Evolutionary conservation across 176 grass and related monocot species (phyloP).

Genomic region (Aegilops speltoides): DNA sequence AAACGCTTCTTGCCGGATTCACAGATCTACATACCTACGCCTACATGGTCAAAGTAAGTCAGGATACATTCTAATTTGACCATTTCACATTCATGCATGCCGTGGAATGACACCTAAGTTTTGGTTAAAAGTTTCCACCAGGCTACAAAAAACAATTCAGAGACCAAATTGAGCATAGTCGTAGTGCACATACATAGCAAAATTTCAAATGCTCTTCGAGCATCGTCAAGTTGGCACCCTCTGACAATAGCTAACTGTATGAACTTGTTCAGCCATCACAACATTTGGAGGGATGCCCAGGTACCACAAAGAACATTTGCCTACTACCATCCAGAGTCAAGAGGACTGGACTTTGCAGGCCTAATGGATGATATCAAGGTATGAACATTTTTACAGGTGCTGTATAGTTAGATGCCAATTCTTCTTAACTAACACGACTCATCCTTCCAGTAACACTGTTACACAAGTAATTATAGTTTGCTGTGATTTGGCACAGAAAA

Average conservation of each 20-base stretch:
- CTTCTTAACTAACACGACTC: neutral
- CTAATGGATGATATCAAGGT: conserved; percentile 95
- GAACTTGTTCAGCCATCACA: conserved; percentile 26
- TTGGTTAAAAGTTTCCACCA: neutral
- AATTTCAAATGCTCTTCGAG: neutral
- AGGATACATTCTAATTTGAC: neutral
- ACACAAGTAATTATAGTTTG: neutral
- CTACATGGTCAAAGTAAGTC: conserved; percentile 94
- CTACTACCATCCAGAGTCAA: conserved; percentile 80
- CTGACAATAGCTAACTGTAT: neutral
- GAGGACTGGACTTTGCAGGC: conserved; percentile 78
- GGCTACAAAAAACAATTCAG: neutral
- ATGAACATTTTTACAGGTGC: neutral
- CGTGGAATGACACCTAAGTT: neutral
- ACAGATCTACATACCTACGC: conserved; percentile 89
- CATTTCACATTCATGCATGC: neutral
- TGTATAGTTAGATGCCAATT: neutral
- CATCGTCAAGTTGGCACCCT: neutral
- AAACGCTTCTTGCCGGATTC: conserved; percentile 87
- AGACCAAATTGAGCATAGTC: neutral
- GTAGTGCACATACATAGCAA: neutral
- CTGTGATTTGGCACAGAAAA: neutral
- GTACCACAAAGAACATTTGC: conserved; percentile 73
- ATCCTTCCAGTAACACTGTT: neutral
- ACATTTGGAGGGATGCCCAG: conserved; percentile 88